Base-by-base conservation (phyloP, 441 rosid genomes). In the Mallotus repandus region DNA sequence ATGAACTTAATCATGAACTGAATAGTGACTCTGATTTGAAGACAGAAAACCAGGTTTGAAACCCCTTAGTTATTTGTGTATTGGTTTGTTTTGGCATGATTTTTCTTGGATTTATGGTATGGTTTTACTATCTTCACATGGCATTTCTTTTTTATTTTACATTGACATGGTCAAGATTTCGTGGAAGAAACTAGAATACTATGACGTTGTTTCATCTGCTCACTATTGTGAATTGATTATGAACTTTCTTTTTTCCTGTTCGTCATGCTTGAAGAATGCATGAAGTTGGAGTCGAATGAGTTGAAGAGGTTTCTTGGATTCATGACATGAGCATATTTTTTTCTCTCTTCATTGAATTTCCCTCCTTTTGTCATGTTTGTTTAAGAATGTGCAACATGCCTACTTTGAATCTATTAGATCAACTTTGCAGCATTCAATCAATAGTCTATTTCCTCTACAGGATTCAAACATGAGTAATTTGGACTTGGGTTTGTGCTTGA, bases 401-500 rank as follows among this genome's bases (percentile, higher is more conserved):
- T 16, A 18, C n/a, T 29, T 38, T 50, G 16, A n/a, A 16, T 56
- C 48, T 38, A 22, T 49, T 60, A 12, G 10, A 13, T 71, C 9
- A 29, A 54, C 43, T 9, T 14, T 62, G 9, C 32, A 9, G 15
- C 11, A 12, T 2, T 38, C 4, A 2, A 21, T 7, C 7, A 4
- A 56, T 21, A 16, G 18, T 54, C 57, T 68, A 1, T 68, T 46
- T 75, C n/a, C 68, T 59, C 22, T 86, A 87, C 83, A 94, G 98
- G 90, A 86, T 61, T 77, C 87, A 9, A 81, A 78, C 75, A 69
- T 73, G 70, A 80, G 86, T 16, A 77, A 71, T 35, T 73, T 91
- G 84, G 91, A 89, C 70, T 69, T 92, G 72, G 91, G 83, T 12
- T 80, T 91, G 78, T 76, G 86, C 80, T 79, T 87, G 84, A 85